phyloP scores from a whole-genome alignment of 1,139 yeast species.

The Magnusiomyces ingens region DNA sequence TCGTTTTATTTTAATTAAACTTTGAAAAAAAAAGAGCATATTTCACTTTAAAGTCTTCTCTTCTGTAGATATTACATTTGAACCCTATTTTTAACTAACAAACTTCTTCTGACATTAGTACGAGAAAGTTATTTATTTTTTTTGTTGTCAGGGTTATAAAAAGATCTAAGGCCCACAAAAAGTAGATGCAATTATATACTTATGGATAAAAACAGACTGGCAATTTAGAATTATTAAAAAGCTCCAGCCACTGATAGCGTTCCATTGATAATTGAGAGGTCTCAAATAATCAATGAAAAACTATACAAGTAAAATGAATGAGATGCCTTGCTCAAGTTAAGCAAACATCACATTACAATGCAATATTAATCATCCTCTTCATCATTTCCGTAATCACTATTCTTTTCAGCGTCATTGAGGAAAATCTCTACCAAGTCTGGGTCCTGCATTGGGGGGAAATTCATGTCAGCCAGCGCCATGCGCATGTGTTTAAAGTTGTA shows the following conservation, averaged over 20 bases:
- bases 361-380: not conserved
- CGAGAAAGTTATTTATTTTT: not conserved
- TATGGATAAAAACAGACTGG: not conserved
- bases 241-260: not conserved
- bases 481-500: constrained; percentile 1
- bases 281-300: too few species aligned
- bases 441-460: not conserved
- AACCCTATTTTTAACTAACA: too few species aligned
- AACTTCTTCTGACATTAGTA: too few species aligned
- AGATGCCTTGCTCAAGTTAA: too few species aligned
- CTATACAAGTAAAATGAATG: too few species aligned
- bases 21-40: too few species aligned
- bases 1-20: too few species aligned
- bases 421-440: constrained; percentile 4
- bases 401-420: not conserved
- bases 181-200: not conserved
- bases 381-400: not conserved
- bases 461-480: not conserved
- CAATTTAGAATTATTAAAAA: not conserved
- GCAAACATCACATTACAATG: too few species aligned
- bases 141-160: not conserved
- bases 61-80: too few species aligned
- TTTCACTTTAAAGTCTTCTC: too few species aligned
- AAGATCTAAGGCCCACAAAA: not conserved
- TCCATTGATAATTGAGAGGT: too few species aligned